Conservation (phyloP, 2,329 filamentous ascomycete species). For the Calonectria pteridis region DNA sequence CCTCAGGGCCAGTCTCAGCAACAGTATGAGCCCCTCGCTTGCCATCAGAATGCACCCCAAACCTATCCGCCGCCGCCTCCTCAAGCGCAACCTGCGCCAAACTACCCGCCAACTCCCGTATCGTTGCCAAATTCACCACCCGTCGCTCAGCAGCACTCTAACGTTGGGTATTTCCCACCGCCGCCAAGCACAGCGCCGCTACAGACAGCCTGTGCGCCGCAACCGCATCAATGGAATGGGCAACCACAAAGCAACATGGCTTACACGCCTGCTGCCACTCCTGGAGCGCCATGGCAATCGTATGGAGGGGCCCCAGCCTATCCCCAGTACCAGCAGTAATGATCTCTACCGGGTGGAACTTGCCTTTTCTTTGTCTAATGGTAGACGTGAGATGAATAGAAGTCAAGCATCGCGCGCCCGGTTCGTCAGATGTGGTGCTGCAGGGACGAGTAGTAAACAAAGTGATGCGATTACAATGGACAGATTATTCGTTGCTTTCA, state of each 20-base stretch:
- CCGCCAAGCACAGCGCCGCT: neutral
- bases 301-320: neutral
- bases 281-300: neutral
- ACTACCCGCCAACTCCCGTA: slow-evolving; percentile 20
- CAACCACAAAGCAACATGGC: neutral
- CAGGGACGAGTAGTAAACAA: neutral
- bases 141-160: neutral
- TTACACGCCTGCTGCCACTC: slow-evolving; percentile 6
- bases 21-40: neutral
- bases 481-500: too few relatives aligned
- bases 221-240: neutral
- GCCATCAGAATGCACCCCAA: slow-evolving; percentile 12
- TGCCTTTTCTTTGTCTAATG: neutral
- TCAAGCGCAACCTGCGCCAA: neutral
- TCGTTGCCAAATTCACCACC: slow-evolving; percentile 19
- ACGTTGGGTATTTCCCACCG: slow-evolving; percentile 8
- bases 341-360: neutral
- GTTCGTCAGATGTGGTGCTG: neutral
- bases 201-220: neutral
- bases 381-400: neutral
- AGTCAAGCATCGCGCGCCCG: neutral
- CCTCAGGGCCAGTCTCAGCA: neutral
- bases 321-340: neutral
- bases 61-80: neutral
- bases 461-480: too few relatives aligned